Percentiles rank a stretch among this genome's conserved stretches.
These are phyloP conservation scores for Fusarium compactum DNA, from an alignment of 2,329 filamentous ascomycete species.

Conservation along the genomic window DNA sequence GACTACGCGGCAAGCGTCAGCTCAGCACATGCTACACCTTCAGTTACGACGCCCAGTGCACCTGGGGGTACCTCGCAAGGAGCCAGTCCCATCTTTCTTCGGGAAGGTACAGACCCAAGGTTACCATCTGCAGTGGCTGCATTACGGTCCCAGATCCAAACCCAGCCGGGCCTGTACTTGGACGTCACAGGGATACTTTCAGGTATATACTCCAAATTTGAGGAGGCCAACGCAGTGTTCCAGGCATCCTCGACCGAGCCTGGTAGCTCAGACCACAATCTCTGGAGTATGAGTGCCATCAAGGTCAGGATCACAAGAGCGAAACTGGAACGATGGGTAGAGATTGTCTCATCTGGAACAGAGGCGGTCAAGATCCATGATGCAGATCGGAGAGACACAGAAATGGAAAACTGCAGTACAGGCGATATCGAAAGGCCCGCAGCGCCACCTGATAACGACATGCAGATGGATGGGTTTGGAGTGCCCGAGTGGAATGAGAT, in stretches of 20 bases:
- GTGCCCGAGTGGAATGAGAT: constrained; percentile 46
- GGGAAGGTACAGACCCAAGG: constrained; percentile 52
- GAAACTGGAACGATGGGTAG: constrained; percentile 62
- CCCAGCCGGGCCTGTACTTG: constrained; percentile 59
- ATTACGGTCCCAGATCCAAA: constrained; percentile 57
- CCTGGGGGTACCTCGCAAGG: constrained; percentile 24
- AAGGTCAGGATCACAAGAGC: constrained; percentile 61
- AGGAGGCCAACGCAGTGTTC: constrained; percentile 57
- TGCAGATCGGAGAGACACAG: constrained; percentile 26
- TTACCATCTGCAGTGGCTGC: constrained; percentile 56
- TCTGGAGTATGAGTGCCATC: constrained; percentile 62
- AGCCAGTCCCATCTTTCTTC: constrained; percentile 40
- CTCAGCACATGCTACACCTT: constrained; percentile 15
- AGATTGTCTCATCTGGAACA: constrained; percentile 57
- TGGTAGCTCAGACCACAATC: constrained; percentile 56
- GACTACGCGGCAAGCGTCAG: constrained; percentile 31
- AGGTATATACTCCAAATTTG: constrained; percentile 57
- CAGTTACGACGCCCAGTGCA: constrained; percentile 20
- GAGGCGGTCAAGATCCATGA: constrained; percentile 43
- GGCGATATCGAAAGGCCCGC: constrained; percentile 1
- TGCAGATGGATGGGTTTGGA: constrained; percentile 43
- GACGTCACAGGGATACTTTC: constrained; percentile 60
- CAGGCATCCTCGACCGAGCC: constrained; percentile 49
- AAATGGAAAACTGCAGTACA: constrained; percentile 19
- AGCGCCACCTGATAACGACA: constrained; percentile 8